phyloP scores from a whole-genome alignment of 2,329 filamentous ascomycete species.

The Ceratocystis ficicola region DNA sequence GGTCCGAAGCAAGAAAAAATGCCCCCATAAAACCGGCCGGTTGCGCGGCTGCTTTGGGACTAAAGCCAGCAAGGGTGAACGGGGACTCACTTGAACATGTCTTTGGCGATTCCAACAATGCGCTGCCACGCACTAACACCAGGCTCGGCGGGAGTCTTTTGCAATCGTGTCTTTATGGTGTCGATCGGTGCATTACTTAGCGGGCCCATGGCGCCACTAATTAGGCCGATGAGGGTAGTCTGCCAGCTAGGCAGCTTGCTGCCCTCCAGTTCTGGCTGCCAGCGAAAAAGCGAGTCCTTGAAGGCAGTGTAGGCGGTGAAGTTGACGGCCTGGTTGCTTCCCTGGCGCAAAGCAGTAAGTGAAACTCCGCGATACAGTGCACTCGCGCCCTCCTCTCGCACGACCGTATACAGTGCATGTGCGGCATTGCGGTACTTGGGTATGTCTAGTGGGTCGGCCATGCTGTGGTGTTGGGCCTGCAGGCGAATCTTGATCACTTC shows the following conservation, averaged over 20 bases:
- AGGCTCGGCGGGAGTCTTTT: slow-evolving; percentile 72
- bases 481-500: slow-evolving; percentile 98
- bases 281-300: slow-evolving; percentile 61
- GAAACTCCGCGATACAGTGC: slow-evolving; percentile 89
- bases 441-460: slow-evolving; percentile 90
- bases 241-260: slow-evolving; percentile 69
- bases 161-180: slow-evolving; percentile 94
- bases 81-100: slow-evolving; percentile 63
- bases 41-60: background rate
- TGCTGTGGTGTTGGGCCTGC: slow-evolving; percentile 94
- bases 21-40: background rate
- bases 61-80: background rate
- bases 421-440: slow-evolving; percentile 97
- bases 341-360: slow-evolving; percentile 84
- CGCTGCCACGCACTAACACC: slow-evolving; percentile 70
- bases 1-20: slow-evolving; percentile 3
- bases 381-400: slow-evolving; percentile 78
- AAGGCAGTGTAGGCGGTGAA: slow-evolving; percentile 97
- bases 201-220: slow-evolving; percentile 88
- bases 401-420: slow-evolving; percentile 68
- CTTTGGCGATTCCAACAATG: slow-evolving; percentile 63
- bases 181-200: slow-evolving; percentile 96
- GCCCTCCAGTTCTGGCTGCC: slow-evolving; percentile 56
- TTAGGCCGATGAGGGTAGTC: slow-evolving; percentile 79
- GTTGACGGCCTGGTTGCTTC: slow-evolving; percentile 95